Base-by-base conservation (phyloP, 495 filamentous ascomycete genomes). In the Evansstolkia leycettana region DNA sequence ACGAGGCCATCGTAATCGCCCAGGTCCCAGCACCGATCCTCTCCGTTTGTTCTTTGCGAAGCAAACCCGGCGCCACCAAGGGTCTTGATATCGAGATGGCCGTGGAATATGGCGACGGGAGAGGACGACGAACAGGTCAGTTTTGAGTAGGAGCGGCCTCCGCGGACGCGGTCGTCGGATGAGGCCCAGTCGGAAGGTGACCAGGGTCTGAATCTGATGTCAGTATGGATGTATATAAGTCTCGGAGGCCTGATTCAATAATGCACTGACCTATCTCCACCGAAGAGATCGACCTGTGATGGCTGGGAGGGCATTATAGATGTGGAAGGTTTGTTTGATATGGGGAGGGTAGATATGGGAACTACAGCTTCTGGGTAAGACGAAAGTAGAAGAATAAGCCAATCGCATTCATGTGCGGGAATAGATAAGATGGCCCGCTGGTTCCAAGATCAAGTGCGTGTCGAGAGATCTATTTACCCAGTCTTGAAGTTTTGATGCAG, bases 61-160 rank as follows among this genome's bases (percentile, higher is more conserved):
- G 85, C 84, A 49, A 92, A 93, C 3, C 84, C 86, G 1, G 86
- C 84, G 7, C 82, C 82, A 9, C 82, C 82, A 0, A 92, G 73
- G 0, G 77, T 74, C n/a, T 59, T 65, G 31, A 78, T 80, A 52
- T 88, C 82, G 4, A 92, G 71, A 12, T 58, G 57, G 7, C 85
- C 86, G 29, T 69, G 52, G 54, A 93, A 89, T 1, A 48, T 41
- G 5, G 60, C 56, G 7, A 42, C 37, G 10, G 50, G 39, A 10
- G 36, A 43, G 16, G 42, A 43, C 4, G 35, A 41, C 20, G 41
- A 52, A 31, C 36, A 50, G 31, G 42, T 36, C 5, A 84, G 55
- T 30, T 65, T 57, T 20, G 76, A 82, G 38, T 67, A 47, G 10
- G 70, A 82, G 33, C 60, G 61, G 13, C 84, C 84, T 19, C 84